These are phyloP conservation scores for Penicillium paxilli DNA, from an alignment of 495 filamentous ascomycete genomes.

Conservation along the genomic window DNA sequence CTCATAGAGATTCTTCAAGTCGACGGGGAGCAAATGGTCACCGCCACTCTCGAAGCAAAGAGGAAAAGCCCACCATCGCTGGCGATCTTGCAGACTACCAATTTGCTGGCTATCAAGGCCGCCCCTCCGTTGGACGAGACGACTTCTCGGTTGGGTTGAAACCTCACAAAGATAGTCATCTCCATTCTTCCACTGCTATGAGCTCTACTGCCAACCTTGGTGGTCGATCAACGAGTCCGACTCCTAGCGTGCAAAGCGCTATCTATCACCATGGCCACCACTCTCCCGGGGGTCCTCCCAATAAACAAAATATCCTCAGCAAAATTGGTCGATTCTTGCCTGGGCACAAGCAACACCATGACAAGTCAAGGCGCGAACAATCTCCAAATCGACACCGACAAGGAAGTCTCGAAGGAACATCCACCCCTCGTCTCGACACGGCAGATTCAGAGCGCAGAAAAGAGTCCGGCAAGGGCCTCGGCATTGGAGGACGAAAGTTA, in stretches of 20 bases:
- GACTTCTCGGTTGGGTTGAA: conserved; percentile 60
- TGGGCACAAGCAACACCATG: conserved; percentile 26
- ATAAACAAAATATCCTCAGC: conserved; percentile 66
- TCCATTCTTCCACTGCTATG: conserved; percentile 43
- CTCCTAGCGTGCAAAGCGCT: conserved; percentile 64
- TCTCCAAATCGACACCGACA: conserved; percentile 46
- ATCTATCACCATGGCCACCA: conserved; percentile 52
- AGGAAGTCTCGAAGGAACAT: conserved; percentile 42
- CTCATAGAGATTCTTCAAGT: conserved; percentile 51
- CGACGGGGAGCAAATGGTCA: conserved; percentile 73
- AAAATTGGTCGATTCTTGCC: conserved; percentile 53
- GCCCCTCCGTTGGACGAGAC: conserved; percentile 68
- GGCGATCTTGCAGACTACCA: conserved; percentile 47
- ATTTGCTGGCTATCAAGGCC: conserved; percentile 37
- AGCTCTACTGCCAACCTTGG: conserved; percentile 49
- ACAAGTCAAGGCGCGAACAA: conserved; percentile 44
- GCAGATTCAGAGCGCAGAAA: conserved; percentile 48
- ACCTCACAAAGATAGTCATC: conserved; percentile 46
- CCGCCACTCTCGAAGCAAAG: conserved; percentile 66
- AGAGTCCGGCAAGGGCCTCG: conserved; percentile 38
- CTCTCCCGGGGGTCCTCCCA: conserved; percentile 57
- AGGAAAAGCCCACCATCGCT: conserved; percentile 59
- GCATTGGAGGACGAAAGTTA: conserved; percentile 33
- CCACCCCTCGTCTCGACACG: conserved; percentile 24
- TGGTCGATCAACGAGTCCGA: conserved; percentile 70